Evolutionary conservation across 2,329 filamentous ascomycete genomes (phyloP), one percentile per base, ranked within the genome.

Genomic region (Ramichloridium luteum): DNA sequence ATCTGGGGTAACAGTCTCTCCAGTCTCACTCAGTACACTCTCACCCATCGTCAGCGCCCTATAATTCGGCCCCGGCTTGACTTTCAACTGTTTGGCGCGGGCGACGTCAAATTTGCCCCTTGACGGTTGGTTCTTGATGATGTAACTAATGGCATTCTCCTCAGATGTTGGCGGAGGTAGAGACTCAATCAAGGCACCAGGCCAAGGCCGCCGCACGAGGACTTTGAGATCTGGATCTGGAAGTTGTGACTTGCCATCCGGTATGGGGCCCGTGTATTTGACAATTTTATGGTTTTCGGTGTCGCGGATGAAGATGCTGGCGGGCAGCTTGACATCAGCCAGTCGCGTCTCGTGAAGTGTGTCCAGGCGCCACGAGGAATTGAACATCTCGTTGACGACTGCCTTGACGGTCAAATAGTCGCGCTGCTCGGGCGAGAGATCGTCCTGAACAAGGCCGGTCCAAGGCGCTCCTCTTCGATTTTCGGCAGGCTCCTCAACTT

Each of bases 61-160:
- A 54, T 68, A 92, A 29, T 77, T 61, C 0, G 44, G 53, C 2
- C 72, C 75, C 31, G 62, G 67, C 13, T 60, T 58, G 1, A 96
- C 70, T 1, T 77, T 77, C 2, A 85, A 59, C 16, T 61, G 64
- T 38, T 61, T 65, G 0, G 85, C 88, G 35, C 65, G 72, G 28
- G 68, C 53, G 0, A 72, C 60, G 38, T 82, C 67, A 49, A 98
- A 94, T 48, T 79, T 88, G 31, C 90, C 90, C 32, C 90, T 73
- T 32, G 79, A 69, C 22, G 76, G 65, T 40, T 84, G 74, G 32
- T 73, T 74, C 45, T 83, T 81, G 50, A 93, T 69, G 36, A 98
- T 77, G 56, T 98, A 98, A 36, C 80, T 93, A 45, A 94, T 63
- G 4, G 83, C 77, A 28, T 77, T 74, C 16, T 64, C 62, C 1